phyloP scores from a whole-genome alignment of 768 basidiomycete species.

The Tylopilus balloui region DNA sequence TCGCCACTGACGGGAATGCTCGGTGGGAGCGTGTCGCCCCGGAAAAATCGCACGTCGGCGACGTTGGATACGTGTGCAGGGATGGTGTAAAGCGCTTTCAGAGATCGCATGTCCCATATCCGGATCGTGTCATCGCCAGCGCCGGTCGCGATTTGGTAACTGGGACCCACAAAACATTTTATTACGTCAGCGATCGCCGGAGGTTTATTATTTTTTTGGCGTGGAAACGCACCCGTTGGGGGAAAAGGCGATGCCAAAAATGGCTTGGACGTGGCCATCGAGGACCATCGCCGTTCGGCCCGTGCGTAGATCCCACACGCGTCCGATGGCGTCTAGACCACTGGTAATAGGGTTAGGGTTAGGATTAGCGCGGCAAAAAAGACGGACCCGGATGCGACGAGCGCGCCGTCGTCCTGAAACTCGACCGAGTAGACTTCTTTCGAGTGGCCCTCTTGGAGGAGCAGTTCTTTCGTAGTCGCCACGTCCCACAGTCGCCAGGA shows the following conservation, averaged over 20 bases:
- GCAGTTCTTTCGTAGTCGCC: slow-evolving; percentile 68
- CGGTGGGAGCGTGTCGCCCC: slow-evolving; percentile 48
- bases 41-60: slow-evolving; percentile 94
- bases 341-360: slow-evolving; percentile 37
- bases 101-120: slow-evolving; percentile 96
- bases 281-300: slow-evolving; percentile 97
- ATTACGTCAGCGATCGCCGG: slow-evolving; percentile 11
- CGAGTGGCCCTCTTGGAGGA: slow-evolving; percentile 94
- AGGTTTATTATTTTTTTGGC: not conserved
- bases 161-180: slow-evolving; percentile 32
- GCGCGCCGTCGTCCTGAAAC: slow-evolving; percentile 91
- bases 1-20: slow-evolving; percentile 42
- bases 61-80: slow-evolving; percentile 95
- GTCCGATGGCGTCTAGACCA: slow-evolving; percentile 93
- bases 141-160: slow-evolving; percentile 96
- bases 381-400: slow-evolving; percentile 87
- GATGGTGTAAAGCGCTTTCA: slow-evolving; percentile 92
- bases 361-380: no score
- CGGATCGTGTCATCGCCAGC: slow-evolving; percentile 96
- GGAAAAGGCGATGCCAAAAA: slow-evolving; percentile 87
- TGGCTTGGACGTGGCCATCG: slow-evolving; percentile 92
- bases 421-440: slow-evolving; percentile 96
- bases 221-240: slow-evolving; percentile 82
- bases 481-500: slow-evolving; percentile 99
- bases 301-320: slow-evolving; percentile 95